phyloP scores from a whole-genome alignment of 345 rosid species.

The Barbarea vulgaris region DNA sequence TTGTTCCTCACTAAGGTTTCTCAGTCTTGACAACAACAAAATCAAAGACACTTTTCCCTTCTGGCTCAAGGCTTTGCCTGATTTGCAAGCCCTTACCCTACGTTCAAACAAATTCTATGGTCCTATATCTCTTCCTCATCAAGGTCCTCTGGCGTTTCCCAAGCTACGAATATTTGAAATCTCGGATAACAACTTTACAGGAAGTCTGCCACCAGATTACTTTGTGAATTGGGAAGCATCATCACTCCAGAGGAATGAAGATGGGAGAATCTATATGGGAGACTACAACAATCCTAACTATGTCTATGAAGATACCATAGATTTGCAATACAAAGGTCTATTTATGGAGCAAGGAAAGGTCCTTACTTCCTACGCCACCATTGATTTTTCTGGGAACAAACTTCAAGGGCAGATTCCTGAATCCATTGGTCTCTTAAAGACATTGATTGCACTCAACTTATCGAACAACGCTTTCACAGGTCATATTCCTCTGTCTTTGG shows the following conservation, averaged over 20 bases:
- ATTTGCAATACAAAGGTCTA: neutral
- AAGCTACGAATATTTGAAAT: neutral
- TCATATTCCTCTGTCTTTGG: neutral
- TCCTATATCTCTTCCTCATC: neutral
- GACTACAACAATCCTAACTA: neutral
- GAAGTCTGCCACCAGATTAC: neutral
- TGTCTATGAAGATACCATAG: neutral
- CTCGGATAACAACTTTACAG: neutral
- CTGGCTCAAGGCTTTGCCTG: no score
- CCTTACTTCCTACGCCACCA: neutral
- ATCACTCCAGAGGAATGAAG: neutral
- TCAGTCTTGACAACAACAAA: neutral
- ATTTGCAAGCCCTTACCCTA: neutral
- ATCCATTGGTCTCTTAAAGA: neutral
- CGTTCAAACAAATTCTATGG: neutral
- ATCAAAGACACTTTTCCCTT: neutral
- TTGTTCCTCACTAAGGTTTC: neutral
- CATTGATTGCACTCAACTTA: conserved; percentile 5
- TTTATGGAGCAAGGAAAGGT: neutral
- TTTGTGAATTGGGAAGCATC: neutral
- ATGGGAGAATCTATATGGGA: conserved; percentile 20
- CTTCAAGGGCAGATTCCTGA: neutral
- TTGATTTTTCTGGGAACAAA: neutral
- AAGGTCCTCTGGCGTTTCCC: neutral
- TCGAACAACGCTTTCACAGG: neutral